A percentile compares a stretch with the other conserved stretches of the same genome.
Evolutionary conservation across 257 asterid genomes (phyloP).

Genomic region (Misopates orontium): DNA sequence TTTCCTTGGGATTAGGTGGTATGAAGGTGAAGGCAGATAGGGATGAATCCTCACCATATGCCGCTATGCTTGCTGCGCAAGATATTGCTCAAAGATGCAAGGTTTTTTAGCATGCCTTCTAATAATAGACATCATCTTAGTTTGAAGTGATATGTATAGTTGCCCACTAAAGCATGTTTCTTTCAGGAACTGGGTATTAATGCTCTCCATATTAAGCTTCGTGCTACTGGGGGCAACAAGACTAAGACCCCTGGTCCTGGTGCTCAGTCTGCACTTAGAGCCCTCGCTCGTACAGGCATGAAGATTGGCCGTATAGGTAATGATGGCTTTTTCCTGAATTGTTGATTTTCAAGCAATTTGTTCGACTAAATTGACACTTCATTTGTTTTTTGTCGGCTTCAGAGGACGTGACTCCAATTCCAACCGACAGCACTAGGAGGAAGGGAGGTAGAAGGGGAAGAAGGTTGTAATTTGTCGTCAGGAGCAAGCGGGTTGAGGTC

Average conservation of each 20-base stretch:
- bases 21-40: slow-evolving; percentile 96
- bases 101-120: slow-evolving; percentile 34
- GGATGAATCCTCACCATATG: slow-evolving; percentile 92
- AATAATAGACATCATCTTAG: neutral
- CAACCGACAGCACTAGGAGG: slow-evolving; percentile 70
- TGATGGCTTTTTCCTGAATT: too few relatives aligned
- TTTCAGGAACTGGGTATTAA: slow-evolving; percentile 80
- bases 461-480: slow-evolving; percentile 43
- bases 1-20: slow-evolving; percentile 50
- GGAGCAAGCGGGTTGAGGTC: neutral
- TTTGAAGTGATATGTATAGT: neutral
- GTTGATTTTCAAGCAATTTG: too few relatives aligned
- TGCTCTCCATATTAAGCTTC: slow-evolving; percentile 87
- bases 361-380: too few relatives aligned
- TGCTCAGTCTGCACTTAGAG: slow-evolving; percentile 92
- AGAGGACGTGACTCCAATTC: slow-evolving; percentile 80
- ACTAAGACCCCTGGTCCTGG: slow-evolving; percentile 99
- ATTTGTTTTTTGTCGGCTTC: neutral
- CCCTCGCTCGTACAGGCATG: slow-evolving; percentile 95
- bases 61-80: slow-evolving; percentile 98
- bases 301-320: slow-evolving; percentile 94
- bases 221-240: slow-evolving; percentile 94
- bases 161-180: slow-evolving; percentile 15
- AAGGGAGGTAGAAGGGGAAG: slow-evolving; percentile 82
- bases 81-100: slow-evolving; percentile 88